A percentile compares a stretch with the other conserved stretches of the same genome.
phyloP scores from a whole-genome alignment of 2,329 filamentous ascomycete species.

The Drechslerella coelobrocha region DNA sequence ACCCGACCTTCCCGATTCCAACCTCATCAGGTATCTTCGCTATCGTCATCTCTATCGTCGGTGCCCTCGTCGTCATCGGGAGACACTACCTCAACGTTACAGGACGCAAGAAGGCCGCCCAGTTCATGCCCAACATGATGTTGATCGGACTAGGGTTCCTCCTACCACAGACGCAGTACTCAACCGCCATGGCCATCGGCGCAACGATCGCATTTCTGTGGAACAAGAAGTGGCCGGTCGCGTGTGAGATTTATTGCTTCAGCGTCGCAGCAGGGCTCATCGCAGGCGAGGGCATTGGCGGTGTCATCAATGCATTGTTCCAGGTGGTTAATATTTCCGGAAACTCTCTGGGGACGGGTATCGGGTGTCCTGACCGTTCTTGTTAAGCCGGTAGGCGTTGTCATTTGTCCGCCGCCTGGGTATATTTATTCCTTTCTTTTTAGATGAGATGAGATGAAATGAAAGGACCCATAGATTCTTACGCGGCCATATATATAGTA shows the following conservation, averaged over 20 bases:
- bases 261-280: conserved; percentile 68
- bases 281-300: conserved; percentile 69
- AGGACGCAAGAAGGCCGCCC: conserved; percentile 61
- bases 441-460: too few relatives aligned
- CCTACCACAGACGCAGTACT: conserved; percentile 66
- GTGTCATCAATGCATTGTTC: conserved; percentile 67
- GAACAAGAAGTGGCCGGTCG: conserved; percentile 63
- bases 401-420: neutral
- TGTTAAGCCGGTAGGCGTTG: too few relatives aligned
- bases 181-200: conserved; percentile 67
- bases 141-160: conserved; percentile 68
- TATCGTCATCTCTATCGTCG: conserved; percentile 65
- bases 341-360: conserved; percentile 58
- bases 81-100: conserved; percentile 64
- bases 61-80: conserved; percentile 63
- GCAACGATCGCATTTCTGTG: conserved; percentile 64
- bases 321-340: conserved; percentile 58
- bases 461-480: too few relatives aligned
- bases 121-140: conserved; percentile 70
- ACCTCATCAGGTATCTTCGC: conserved; percentile 66
- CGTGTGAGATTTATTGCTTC: conserved; percentile 68
- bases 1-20: conserved; percentile 66
- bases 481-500: too few relatives aligned
- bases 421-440: neutral
- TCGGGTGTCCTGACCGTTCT: conserved; percentile 59